Conservation (phyloP, 2,329 filamentous ascomycete species). For the Xylariaceae sp. region DNA sequence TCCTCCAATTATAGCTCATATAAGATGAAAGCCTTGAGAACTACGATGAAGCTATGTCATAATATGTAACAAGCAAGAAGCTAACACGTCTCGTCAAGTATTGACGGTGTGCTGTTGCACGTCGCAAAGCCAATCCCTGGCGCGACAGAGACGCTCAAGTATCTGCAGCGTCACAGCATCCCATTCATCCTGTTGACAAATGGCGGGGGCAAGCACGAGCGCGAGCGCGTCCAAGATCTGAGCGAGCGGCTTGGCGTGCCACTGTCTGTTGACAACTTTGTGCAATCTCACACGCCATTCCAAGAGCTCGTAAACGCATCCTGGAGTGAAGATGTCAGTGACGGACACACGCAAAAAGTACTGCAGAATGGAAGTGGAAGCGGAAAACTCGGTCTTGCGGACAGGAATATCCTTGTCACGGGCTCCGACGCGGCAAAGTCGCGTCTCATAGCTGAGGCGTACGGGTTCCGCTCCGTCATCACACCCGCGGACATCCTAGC, state of each 20-base stretch:
- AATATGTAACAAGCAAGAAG: not conserved
- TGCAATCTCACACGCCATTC: constrained; percentile 93
- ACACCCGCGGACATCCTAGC: constrained; percentile 84
- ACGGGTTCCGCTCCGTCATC: constrained; percentile 82
- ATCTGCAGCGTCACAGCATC: constrained; percentile 76
- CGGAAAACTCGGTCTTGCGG: constrained; percentile 55
- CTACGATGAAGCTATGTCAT: not conserved
- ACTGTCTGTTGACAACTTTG: constrained; percentile 73
- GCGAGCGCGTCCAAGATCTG: constrained; percentile 73
- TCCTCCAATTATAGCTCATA: not conserved
- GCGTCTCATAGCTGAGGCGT: constrained; percentile 74
- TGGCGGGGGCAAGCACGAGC: constrained; percentile 86
- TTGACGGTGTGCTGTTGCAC: constrained; percentile 94
- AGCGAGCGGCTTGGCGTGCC: constrained; percentile 68
- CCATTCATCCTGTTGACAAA: constrained; percentile 97
- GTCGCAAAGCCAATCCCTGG: constrained; percentile 79
- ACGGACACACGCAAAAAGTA: constrained; percentile 1
- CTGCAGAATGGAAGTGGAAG: not conserved
- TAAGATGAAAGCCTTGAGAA: not conserved
- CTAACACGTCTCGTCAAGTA: constrained; percentile 50
- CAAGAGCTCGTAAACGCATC: constrained; percentile 60
- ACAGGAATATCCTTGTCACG: constrained; percentile 76
- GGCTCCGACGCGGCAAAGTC: constrained; percentile 73
- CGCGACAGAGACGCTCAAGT: constrained; percentile 74
- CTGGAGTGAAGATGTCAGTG: constrained; percentile 2